A percentile compares a stretch with the other conserved stretches of the same genome.
These are phyloP conservation scores for Coemansia sp. DNA, from an alignment of 192 early-diverging fungal species.

Conservation along the genomic window DNA sequence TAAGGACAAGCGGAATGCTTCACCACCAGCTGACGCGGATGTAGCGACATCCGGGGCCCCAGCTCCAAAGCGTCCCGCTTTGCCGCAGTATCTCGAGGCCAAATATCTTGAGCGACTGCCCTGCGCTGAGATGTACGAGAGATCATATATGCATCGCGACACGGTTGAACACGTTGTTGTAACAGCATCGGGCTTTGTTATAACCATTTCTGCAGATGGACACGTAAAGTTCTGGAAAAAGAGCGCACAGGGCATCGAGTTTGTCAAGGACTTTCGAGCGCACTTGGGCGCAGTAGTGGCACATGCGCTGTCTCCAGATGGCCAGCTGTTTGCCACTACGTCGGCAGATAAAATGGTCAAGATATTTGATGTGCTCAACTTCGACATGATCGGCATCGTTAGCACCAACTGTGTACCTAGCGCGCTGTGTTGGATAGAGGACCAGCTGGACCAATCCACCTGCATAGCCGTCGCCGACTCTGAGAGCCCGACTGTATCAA, in stretches of 20 bases:
- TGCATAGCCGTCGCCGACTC: constrained; percentile 84
- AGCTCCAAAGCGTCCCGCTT: background rate
- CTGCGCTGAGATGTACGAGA: constrained; percentile 90
- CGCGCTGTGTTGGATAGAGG: constrained; percentile 83
- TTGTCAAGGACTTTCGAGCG: constrained; percentile 96
- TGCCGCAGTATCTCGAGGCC: constrained; percentile 53
- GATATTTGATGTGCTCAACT: constrained; percentile 95
- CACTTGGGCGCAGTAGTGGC: constrained; percentile 70
- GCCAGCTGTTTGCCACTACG: constrained; percentile 79
- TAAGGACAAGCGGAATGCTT: background rate
- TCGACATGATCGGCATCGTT: constrained; percentile 99
- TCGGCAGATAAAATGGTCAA: constrained; percentile 87
- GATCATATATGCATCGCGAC: constrained; percentile 96
- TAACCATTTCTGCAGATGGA: constrained; percentile 94
- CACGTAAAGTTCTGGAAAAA: constrained; percentile 99
- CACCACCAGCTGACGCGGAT: background rate
- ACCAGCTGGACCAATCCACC: constrained; percentile 81
- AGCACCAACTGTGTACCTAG: constrained; percentile 76
- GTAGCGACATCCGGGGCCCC: background rate
- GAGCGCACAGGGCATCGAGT: constrained; percentile 88
- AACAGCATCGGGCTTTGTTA: constrained; percentile 85
- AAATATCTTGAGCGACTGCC: constrained; percentile 84
- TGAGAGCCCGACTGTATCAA: constrained; percentile 67
- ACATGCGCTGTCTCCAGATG: constrained; percentile 71
- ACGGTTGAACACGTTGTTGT: constrained; percentile 77